These are phyloP conservation scores for Heterobasidion annosum DNA, from an alignment of 1,284 basidiomycete genomes.

Conservation along the genomic window DNA sequence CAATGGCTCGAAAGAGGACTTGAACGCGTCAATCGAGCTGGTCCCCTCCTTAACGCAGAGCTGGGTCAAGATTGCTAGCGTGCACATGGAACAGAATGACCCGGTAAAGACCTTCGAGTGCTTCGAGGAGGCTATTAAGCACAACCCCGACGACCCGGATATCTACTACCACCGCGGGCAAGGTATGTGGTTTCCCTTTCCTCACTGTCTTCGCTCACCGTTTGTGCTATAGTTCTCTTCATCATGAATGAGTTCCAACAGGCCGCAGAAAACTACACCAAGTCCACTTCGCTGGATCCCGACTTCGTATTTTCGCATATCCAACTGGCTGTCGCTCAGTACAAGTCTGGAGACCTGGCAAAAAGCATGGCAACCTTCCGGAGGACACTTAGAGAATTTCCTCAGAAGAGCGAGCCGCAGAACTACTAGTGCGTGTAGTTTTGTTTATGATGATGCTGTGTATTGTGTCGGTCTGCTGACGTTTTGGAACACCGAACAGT, in stretches of 20 bases:
- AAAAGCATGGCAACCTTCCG: conserved; percentile 89
- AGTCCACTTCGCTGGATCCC: conserved; percentile 79
- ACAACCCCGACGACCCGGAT: conserved; percentile 85
- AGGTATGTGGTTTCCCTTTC: conserved; percentile 36
- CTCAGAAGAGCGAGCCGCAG: conserved; percentile 74
- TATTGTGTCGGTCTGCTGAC: background rate
- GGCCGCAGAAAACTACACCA: conserved; percentile 87
- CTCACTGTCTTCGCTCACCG: background rate
- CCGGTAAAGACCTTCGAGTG: conserved; percentile 79
- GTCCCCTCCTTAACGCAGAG: conserved; percentile 79
- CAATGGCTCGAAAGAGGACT: conserved; percentile 77
- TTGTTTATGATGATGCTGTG: background rate
- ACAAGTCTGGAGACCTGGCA: conserved; percentile 78
- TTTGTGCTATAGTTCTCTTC: conserved; percentile 68
- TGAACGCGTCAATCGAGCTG: conserved; percentile 72
- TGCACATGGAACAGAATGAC: conserved; percentile 93
- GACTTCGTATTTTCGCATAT: conserved; percentile 93
- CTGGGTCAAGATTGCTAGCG: conserved; percentile 95
- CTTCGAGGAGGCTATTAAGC: conserved; percentile 85
- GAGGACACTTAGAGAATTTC: conserved; percentile 73
- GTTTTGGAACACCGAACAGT: conserved; percentile 30
- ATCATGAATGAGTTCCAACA: conserved; percentile 88
- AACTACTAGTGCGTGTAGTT: conserved; percentile 71
- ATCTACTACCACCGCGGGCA: conserved; percentile 99
- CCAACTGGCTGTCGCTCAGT: conserved; percentile 94